Base-by-base conservation (phyloP, 1,284 basidiomycete species). In the Agroathelia rolfsii region DNA sequence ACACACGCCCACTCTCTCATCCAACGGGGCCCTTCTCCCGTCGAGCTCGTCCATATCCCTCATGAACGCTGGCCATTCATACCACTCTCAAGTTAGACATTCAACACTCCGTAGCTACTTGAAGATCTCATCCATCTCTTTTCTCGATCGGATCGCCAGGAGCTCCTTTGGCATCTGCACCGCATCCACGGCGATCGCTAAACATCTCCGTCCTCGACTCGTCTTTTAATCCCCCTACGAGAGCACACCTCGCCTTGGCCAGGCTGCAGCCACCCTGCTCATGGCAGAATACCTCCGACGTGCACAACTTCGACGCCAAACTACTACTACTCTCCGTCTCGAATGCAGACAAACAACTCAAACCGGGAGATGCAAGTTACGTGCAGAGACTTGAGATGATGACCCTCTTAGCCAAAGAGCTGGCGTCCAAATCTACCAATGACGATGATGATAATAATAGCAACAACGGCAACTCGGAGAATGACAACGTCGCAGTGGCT, bases 161-260 rank as follows among this genome's bases (percentile, higher is more conserved):
- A n/a, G n/a, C n/a, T n/a, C n/a, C n/a, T n/a, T n/a, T n/a, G n/a
- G 1, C 43, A 42, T 20, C 41, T 53, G 6, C 48, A 45, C 15
- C 30, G 31, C 10, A 32, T 10, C 28, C 39, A 40, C 34, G 37
- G 10, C 37, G 39, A 27, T 44, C 53, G 4, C 50, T 76, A 19
- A 61, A 55, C 19, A 61, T 85, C 30, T 67, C 76, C 6, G 67
- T 95, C 12, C 69, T 97, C 21, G 93, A 97, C 49, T 83, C 89
- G 0, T 93, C 87, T 1, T 97, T 92, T 62, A 96, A 98, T 48
- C 93, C 94, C 2, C 94, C 94, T 0, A 90, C 87, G 0, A 55
- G 69, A 8, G 90, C 94, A 0, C 93, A 98, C 51, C 67, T 83
- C 35, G 79, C 84, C 0, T 74, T 96, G 28, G 76, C 76, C 12